Base-by-base conservation (phyloP, 2,329 filamentous ascomycete genomes). In the Colletotrichum tropicale region DNA sequence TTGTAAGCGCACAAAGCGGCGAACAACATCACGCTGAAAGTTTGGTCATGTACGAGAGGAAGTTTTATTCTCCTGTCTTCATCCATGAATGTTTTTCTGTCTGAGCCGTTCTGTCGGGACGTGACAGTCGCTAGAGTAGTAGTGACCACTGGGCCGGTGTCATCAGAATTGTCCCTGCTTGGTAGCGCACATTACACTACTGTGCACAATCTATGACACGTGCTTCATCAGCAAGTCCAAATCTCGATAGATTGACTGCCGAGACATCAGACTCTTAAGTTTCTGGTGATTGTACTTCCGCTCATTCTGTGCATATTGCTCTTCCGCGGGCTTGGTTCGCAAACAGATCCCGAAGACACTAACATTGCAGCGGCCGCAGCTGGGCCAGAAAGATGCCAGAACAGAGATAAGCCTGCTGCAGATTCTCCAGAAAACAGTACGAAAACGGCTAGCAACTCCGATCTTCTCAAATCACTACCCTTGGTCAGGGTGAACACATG, bases 401-500 rank as follows among this genome's bases (percentile, higher is more conserved):
- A 21, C 18, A 56, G 21, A 70, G 48, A 70, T 65, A 36, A 48
- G 60, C 26, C 34, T 48, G 16, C 34, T 34, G 66, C 26, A 48
- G 43, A 43, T 52, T 34, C 67, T 52, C 64, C 60, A 70, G 26
- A 34, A 30, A 6, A 60, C 8, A 13, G 9, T 32, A 71, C 60
- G 28, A 71, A 66, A 71, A 43, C 15, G 68, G 70, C 56, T 68
- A 69, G 64, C 24, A 34, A 58, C 21, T 24, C 64, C 65, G 28
- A 15, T 43, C 8, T 21, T 21, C 16, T n/a, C 43, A 24, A 48
- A 58, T 56, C 43, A 60, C 18, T 21, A 8, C 8, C 15, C 43
- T 74, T 65, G 64, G 64, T n/a, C 30, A 24, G 73, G 62, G 72
- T 72, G 69, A 67, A 67, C 43, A 67, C 34, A 58, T 38, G 16